Evolutionary conservation across 805 yeast species (phyloP).

Genomic region (Teunomyces aglyptinius): DNA sequence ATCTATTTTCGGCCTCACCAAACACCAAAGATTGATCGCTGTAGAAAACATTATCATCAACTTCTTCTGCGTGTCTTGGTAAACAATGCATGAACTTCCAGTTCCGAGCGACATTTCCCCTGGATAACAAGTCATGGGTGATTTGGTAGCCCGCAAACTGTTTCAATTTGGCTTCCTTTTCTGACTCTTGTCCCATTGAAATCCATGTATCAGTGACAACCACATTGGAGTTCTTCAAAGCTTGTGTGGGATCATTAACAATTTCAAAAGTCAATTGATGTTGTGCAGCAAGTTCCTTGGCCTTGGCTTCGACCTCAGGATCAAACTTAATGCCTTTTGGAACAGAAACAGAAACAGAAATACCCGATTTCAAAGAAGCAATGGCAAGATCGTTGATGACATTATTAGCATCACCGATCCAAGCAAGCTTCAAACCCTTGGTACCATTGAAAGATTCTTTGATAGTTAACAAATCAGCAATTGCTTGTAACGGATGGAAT

Average conservation of each 20-base stretch:
- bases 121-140: conserved; percentile 56
- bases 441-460: conserved; percentile 67
- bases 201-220: conserved; percentile 96
- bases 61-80: conserved; percentile 95
- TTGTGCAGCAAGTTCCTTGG: conserved; percentile 52
- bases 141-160: conserved; percentile 90
- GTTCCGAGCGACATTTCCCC: conserved; percentile 56
- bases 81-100: conserved; percentile 98
- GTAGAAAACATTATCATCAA: conserved; percentile 89
- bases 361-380: conserved; percentile 83
- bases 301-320: conserved; percentile 50
- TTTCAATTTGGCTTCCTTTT: conserved; percentile 64
- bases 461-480: conserved; percentile 85
- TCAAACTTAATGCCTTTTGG: conserved; percentile 74
- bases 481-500: conserved; percentile 94
- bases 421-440: conserved; percentile 71
- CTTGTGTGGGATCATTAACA: conserved; percentile 71
- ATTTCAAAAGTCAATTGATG: conserved; percentile 48
- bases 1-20: conserved; percentile 92
- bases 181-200: conserved; percentile 95
- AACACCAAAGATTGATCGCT: conserved; percentile 77
- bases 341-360: conserved; percentile 78
- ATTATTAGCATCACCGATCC: conserved; percentile 97
- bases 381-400: conserved; percentile 91
- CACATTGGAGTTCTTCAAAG: conserved; percentile 72